These are phyloP conservation scores for Starmerella sirachaensis DNA, from an alignment of 805 yeast genomes.

Conservation along the genomic window DNA sequence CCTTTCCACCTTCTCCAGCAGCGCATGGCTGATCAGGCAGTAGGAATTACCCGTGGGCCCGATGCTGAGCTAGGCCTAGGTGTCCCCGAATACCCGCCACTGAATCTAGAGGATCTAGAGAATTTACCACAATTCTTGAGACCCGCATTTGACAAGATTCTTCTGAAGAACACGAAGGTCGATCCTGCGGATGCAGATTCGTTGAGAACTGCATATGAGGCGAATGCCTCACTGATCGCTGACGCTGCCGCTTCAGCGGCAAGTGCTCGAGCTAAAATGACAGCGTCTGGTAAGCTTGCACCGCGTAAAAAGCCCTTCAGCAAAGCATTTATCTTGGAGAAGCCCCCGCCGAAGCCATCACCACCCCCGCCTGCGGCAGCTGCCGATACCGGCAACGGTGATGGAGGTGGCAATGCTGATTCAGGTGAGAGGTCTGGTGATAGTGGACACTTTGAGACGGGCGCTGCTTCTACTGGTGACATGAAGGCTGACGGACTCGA, in stretches of 20 bases:
- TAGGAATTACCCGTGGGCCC: constrained; percentile 4
- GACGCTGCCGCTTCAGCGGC: neutral
- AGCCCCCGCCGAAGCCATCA: constrained; percentile 7
- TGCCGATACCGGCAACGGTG: too few relatives aligned
- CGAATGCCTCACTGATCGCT: neutral
- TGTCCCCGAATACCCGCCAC: constrained; percentile 62
- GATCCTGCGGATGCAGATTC: neutral
- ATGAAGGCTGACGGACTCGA: too few relatives aligned
- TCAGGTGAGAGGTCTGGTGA: too few relatives aligned
- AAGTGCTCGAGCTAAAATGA: constrained; percentile 13
- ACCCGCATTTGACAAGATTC: constrained; percentile 3
- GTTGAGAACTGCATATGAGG: neutral
- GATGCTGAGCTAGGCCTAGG: constrained; percentile 1
- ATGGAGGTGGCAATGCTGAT: neutral
- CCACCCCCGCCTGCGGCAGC: too few relatives aligned
- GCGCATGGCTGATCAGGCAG: constrained; percentile 24
- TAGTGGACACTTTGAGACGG: too few relatives aligned
- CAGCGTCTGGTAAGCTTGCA: constrained; percentile 26
- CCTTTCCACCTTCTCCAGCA: constrained; percentile 76
- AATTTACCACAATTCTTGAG: constrained; percentile 8
- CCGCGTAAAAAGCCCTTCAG: constrained; percentile 40
- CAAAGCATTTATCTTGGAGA: constrained; percentile 18
- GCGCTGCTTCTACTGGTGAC: too few relatives aligned
- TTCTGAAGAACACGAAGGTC: neutral
- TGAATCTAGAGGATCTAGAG: constrained; percentile 33